Base-by-base conservation (phyloP, 306 rosid genomes). In the Quercus dentata region DNA sequence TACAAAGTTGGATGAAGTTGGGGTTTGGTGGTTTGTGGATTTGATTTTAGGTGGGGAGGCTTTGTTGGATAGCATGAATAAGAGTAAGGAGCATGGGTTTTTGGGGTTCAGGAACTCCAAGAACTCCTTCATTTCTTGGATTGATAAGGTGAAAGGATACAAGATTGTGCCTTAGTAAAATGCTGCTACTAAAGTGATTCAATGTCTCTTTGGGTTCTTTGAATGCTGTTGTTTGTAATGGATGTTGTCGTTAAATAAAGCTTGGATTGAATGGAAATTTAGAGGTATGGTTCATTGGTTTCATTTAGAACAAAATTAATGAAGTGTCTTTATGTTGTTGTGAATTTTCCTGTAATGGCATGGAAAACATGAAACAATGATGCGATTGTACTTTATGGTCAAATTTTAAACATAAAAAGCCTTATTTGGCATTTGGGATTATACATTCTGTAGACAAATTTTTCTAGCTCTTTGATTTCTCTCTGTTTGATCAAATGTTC, bases 21-120 rank as follows among this genome's bases (percentile, higher is more conserved):
- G 79, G 14, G 80, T 58, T 1, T 91, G 92, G 97, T 89, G 92
- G 97, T 80, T 86, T 85, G 83, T 6, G 17, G 97, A 88, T 73
- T 0, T 81, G 6, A 21, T 57, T 0, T 44, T 92, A 1, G 51
- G 83, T 4, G 74, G 11, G 6, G 83, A 31, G 3, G 80, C 62
- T 0, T 0, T 20, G 41, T 23, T 90, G n/a, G 91, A 83, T 51
- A 83, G 85, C 63, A 85, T 90, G 94, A 92, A 90, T 80, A 88
- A 90, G 84, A 76, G 92, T 44, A 90, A 92, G 65, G 92, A 90
- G 30, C 94, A 92, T 85, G 94, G 97, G 0, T 92, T 90, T 74
- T 69, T 87, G 79, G 94, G 97, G 3, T 92, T 90, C 77, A 88
- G 94, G 71, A 92, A 92, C 83, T 87, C 92, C 14, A 88, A 85